Percentiles rank a stretch among this genome's conserved stretches.
Evolutionary conservation across 352 stramenopile genomes (phyloP).

Genomic region (Globisporangium barbulae): DNA sequence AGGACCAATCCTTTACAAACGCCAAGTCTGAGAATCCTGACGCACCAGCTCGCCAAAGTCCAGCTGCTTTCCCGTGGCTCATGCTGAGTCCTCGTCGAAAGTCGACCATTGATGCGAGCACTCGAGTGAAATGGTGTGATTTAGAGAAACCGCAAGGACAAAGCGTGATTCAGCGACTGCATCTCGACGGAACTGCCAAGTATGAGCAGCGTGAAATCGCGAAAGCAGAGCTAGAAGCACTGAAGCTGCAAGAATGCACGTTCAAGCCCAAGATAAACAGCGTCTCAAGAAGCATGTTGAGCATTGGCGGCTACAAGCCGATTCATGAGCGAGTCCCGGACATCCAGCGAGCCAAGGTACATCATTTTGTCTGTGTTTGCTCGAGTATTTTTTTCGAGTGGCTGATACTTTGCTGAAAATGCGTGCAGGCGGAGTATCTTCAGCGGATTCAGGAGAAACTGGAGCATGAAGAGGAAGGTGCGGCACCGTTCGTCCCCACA

Average conservation of each 20-base stretch:
- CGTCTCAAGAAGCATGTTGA: constrained; percentile 35
- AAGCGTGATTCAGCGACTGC: constrained; percentile 52
- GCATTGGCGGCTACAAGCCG: constrained; percentile 49
- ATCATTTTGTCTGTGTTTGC: neutral
- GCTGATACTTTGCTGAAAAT: neutral
- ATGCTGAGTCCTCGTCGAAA: constrained; percentile 52
- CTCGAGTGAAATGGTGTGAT: constrained; percentile 10
- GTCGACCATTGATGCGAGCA: neutral
- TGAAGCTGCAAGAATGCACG: constrained; percentile 53
- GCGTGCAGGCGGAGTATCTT: constrained; percentile 38
- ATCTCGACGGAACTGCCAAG: constrained; percentile 51
- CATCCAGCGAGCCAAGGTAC: constrained; percentile 69
- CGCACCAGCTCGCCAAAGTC: neutral
- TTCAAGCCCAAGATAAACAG: constrained; percentile 70
- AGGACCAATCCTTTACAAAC: no score
- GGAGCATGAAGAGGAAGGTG: constrained; percentile 28
- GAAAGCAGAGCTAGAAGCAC: constrained; percentile 43
- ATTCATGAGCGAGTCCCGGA: constrained; percentile 63
- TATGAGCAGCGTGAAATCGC: constrained; percentile 58
- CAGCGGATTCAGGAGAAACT: constrained; percentile 49
- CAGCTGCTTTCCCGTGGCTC: constrained; percentile 50
- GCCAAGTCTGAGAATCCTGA: neutral
- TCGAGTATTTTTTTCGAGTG: no score
- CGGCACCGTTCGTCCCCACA: constrained; percentile 40
- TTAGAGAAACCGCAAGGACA: constrained; percentile 13